Base-by-base conservation (phyloP, 176 grass and related monocot genomes). In the Sorghum bicolor region DNA sequence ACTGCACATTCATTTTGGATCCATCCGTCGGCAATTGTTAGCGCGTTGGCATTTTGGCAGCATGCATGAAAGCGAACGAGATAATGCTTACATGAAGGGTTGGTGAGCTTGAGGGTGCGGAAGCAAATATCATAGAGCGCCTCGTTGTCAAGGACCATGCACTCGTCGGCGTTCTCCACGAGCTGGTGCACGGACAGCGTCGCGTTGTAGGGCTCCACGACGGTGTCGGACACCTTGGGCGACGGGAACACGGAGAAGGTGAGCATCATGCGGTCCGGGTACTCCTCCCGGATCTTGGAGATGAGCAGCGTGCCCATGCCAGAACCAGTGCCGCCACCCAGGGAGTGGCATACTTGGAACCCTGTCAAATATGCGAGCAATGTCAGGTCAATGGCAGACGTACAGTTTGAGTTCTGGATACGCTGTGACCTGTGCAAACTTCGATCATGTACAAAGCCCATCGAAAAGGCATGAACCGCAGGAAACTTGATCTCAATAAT, bases 181-280 rank as follows among this genome's bases (percentile, higher is more conserved):
- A 92, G 87, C 87, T 92, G 91, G 87, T 92, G 91, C n/a, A 92
- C 91, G 12, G 91, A 92, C 19, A 92, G 84, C 0, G 91, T 92
- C 3, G 91, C 91, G 28, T 92, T 92, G 87, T 92, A 92, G 22
- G 91, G 91, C 80, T 92, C 90, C 15, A 92, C 90, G 19, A 92
- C 90, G 6, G 90, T 92, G 83, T 92, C 90, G 1, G 90, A 92
- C 6, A 92, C 90, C 90, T 92, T 92, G 66, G 90, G 90, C 15
- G 90, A 92, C 5, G 90, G 90, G 87, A 92, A 92, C 84, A 92
- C 91, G 1, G 91, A 92, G 84, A 92, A 92, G 53, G 90, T 92
- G 60, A 92, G 88, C 88, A 90, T 90, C 88, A 90, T 90, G 16
- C 88, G 84, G 88, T 90, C 88, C 2, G 88, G 88, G 75, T 90